Conservation (phyloP, 257 asterid genomes). For the Apocynum venetum region DNA sequence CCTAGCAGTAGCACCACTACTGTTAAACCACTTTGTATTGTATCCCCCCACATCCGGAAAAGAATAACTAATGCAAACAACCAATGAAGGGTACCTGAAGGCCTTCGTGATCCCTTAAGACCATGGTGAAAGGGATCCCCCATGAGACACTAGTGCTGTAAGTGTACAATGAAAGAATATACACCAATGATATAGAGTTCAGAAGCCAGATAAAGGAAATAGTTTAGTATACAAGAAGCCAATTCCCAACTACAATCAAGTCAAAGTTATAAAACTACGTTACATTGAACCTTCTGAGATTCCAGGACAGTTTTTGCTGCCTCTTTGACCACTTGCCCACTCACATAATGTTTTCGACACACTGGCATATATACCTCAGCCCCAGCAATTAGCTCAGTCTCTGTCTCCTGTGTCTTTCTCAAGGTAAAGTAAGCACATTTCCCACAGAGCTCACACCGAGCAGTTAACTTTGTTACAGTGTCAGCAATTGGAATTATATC, state of each 20-base stretch:
- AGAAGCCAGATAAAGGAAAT: neutral
- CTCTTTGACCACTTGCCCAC: constrained; percentile 80
- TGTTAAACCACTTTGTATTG: neutral
- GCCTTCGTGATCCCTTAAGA: neutral
- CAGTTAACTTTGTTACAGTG: constrained; percentile 72
- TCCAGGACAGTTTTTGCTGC: constrained; percentile 58
- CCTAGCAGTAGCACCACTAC: neutral
- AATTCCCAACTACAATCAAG: neutral
- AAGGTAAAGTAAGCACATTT: constrained; percentile 63
- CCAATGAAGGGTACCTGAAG: neutral
- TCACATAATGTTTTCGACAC: constrained; percentile 83
- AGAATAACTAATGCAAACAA: neutral
- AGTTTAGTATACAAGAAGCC: neutral
- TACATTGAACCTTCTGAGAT: constrained; percentile 38
- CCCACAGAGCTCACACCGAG: constrained; percentile 82
- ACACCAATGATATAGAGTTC: neutral
- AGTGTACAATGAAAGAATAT: neutral
- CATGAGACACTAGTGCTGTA: too few relatives aligned
- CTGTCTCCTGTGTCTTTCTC: constrained; percentile 82
- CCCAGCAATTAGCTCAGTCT: constrained; percentile 74
- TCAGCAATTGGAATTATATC: constrained; percentile 86
- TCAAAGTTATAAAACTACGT: constrained; percentile 22
- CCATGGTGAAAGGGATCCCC: neutral
- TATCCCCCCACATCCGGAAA: neutral
- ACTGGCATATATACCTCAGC: constrained; percentile 95